Base-by-base conservation (phyloP, 2,329 filamentous ascomycete species). In the Aspergillus sp. region DNA sequence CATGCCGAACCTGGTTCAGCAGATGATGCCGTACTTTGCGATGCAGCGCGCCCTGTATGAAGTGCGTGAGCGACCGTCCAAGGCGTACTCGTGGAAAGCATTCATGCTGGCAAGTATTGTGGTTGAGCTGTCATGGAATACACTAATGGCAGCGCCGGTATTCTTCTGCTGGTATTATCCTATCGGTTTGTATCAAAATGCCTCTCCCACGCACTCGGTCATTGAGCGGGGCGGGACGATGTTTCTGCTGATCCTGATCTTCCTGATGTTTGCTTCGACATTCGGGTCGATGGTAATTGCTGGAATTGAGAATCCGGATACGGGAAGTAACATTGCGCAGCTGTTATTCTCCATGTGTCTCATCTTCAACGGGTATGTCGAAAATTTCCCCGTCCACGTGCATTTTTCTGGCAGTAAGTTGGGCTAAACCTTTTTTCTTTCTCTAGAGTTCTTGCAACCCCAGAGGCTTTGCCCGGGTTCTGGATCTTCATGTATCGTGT, bases 401-500 rank as follows among this genome's bases (percentile, higher is more conserved):
- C 9, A 17, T 37, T 30, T 30, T 30, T 12, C 44, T 43, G 23
- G 13, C 17, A 42, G 44, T 45, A 30, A 12, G 32, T 23, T 17
- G 30, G 38, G 51, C 37, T 27, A 32, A 13, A 4, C 32, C 10
- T 32, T 41, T 12, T 30, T 30, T 30, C n/a, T 43, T 5, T 37
- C 13, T 38, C 41, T 20, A 66, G 83, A 61, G 84, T 88, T 3
- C 68, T 88, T 46, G 80, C 84, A 50, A 65, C 75, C 0, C 78
- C 82, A 0, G 50, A 60, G 3, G 73, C 75, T 0, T 72, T 89
- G 1, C 85, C 85, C 0, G 75, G 80, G 0, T 89, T 89, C 71
- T 90, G 85, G 85, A 81, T 81, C 51, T 88, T 87, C 70, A 88
- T 88, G 85, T 86, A 88, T 65, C 76, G 80, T 22, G 73, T 81